Evolutionary conservation across 164 flowering plant genomes (phyloP), one percentile per base, ranked within the genome.

Genomic region (Nymphaea colorata): DNA sequence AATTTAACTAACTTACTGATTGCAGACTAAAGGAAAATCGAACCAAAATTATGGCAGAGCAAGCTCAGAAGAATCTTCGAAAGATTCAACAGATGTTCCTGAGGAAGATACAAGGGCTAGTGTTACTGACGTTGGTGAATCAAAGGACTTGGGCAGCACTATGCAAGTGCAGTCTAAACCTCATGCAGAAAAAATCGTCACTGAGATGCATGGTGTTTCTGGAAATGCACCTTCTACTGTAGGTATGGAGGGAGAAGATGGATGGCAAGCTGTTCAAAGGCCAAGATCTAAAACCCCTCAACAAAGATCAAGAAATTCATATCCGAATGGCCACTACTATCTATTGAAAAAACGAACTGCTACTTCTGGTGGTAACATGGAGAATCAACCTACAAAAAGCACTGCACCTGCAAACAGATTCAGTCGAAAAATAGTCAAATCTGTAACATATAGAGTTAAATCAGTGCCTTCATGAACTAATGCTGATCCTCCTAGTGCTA

Each of bases 231-330:
- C 59, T 41, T 67, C 82, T 64, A 92, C 83, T 81, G 44, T 77
- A 67, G 81, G 75, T 67, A 74, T 79, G 71, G 99, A 86, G 68
- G 93, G 89, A 71, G 99, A 94, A 5, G 97, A 94, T 68, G 97
- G 97, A 44, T 94, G 99, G 99, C 97, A 91, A 74, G 81, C 95
- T 59, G 99, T 90, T 75, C 98, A 89, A 77, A 81, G 86, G 79
- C 91, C 91, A 53, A 79, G 93, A 80, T 88, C 97, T 64, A 82
- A 45, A 5, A 45, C 53, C 5, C 11, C 2, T 5, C 5, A 45
- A 5, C 53, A 5, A 71, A 76, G 67, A 66, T 69, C 68, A 64
- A 82, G 78, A 72, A 81, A 77, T 81, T 61, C 71, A 62, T 68
- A 83, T 75, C 87, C 80, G 59, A 84, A 78, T 64, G 77, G 81